A percentile compares a stretch with the other conserved stretches of the same genome.
These are phyloP conservation scores for Aspergillus terreus DNA, from an alignment of 2,329 filamentous ascomycete species.

Conservation along the genomic window DNA sequence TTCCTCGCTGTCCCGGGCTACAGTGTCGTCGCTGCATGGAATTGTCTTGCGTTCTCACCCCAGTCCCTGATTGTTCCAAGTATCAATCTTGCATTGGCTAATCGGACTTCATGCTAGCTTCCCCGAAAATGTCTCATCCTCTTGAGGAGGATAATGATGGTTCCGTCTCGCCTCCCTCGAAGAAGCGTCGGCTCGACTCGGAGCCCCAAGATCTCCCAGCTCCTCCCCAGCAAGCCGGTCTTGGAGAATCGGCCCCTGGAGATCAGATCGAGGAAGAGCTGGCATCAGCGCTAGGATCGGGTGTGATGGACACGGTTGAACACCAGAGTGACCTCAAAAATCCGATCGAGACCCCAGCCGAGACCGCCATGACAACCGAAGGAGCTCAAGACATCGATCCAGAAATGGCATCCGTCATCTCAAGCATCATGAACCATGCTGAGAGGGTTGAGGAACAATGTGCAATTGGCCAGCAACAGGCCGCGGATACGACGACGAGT, in stretches of 20 bases:
- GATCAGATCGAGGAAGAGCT: slow-evolving; percentile 36
- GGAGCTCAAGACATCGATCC: slow-evolving; percentile 25
- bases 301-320: slow-evolving; percentile 25
- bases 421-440: slow-evolving; percentile 42
- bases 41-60: no score
- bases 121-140: slow-evolving; percentile 29
- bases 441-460: slow-evolving; percentile 40
- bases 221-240: slow-evolving; percentile 14
- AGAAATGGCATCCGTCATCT: slow-evolving; percentile 39
- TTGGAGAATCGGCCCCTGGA: slow-evolving; percentile 23
- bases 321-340: slow-evolving; percentile 17
- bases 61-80: no score
- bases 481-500: slow-evolving; percentile 21
- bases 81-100: no score
- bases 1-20: background rate
- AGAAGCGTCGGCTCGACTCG: slow-evolving; percentile 38
- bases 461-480: slow-evolving; percentile 32
- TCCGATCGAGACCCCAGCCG: slow-evolving; percentile 18
- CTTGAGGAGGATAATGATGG: slow-evolving; percentile 36
- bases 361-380: slow-evolving; percentile 17
- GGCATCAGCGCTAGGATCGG: slow-evolving; percentile 30
- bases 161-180: slow-evolving; percentile 31
- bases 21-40: no score
- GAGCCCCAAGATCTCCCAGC: slow-evolving; percentile 21
- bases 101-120: slow-evolving; percentile 8